These are phyloP conservation scores for Xylaria sp. DNA, from an alignment of 2,329 filamentous ascomycete genomes.

Conservation along the genomic window DNA sequence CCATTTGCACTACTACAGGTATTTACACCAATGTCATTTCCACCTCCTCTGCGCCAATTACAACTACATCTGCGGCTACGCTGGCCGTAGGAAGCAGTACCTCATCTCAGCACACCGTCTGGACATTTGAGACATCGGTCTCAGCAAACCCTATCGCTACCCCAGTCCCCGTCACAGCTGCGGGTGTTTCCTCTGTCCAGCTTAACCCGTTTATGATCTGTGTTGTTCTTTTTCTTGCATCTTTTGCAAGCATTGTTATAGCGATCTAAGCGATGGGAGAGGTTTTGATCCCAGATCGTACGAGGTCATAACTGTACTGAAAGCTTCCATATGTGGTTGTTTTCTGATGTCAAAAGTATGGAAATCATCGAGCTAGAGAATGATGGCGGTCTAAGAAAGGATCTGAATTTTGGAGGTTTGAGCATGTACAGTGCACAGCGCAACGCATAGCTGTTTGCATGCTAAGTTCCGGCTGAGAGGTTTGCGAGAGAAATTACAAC, in stretches of 20 bases:
- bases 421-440: slow-evolving; percentile 35
- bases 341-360: slow-evolving; percentile 23
- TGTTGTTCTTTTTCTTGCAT: slow-evolving; percentile 17
- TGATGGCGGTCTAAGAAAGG: slow-evolving; percentile 26
- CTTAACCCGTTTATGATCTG: slow-evolving; percentile 28
- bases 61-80: slow-evolving; percentile 30
- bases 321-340: slow-evolving; percentile 4
- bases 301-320: slow-evolving; percentile 2
- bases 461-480: slow-evolving; percentile 30
- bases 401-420: slow-evolving; percentile 39
- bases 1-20: slow-evolving; percentile 36
- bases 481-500: slow-evolving; percentile 24
- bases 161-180: slow-evolving; percentile 22
- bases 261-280: slow-evolving; percentile 19
- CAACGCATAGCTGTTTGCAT: slow-evolving; percentile 33
- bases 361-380: slow-evolving; percentile 12
- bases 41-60: slow-evolving; percentile 4
- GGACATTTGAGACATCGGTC: slow-evolving; percentile 28
- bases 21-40: slow-evolving; percentile 35
- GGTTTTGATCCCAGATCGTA: not conserved
- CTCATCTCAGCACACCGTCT: slow-evolving; percentile 26
- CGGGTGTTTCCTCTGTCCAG: slow-evolving; percentile 8
- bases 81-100: slow-evolving; percentile 29
- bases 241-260: slow-evolving; percentile 24
- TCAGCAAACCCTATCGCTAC: slow-evolving; percentile 21